Base-by-base conservation (phyloP, 1,139 yeast genomes). In the Yarrowia galli region DNA sequence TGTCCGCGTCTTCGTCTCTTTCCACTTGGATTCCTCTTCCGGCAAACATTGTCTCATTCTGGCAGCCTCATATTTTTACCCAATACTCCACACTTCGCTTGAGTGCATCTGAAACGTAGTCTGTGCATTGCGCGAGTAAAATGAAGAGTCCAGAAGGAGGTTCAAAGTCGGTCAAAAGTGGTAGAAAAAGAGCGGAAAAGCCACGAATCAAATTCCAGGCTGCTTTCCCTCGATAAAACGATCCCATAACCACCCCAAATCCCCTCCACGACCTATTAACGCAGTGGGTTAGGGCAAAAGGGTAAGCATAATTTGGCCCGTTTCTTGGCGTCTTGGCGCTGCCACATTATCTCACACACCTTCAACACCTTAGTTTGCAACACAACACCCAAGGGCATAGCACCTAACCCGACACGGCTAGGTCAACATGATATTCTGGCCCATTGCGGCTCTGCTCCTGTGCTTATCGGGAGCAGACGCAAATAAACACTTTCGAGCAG, bases 271-370 rank as follows among this genome's bases (percentile, higher is more conserved):
- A 42, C 45, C 23, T 42, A 42, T 10, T 18, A 5, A 22, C 23
- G 15, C 22, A n/a, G 45, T 40, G 53, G 60, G 60, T 36, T 38
- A 53, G 60, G 60, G 60, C 23, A 10, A 32, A 16, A 35, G 38
- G 61, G 38, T 42, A 56, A 56, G 63, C 63, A 42, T 56, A 56
- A 56, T 42, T 56, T 56, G 63, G 63, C 49, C 63, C 63, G 63
- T 56, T 56, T 56, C 63, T 56, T 56, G 63, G 63, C 63, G 63
- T 56, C 63, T 56, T 56, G 63, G 63, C 63, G 23, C 46, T 23
- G 16, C 8, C 42, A 51, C 58, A 49, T 49, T 28, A 49, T 20
- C 58, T 35, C 23, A 13, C 23, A 3, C 32, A 28, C 32, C 32
- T 28, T 28, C n/a, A n/a, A n/a, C n/a, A 6, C 8, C 38, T 3